A percentile compares a stretch with the other conserved stretches of the same genome.
Conservation (phyloP, 2,329 filamentous ascomycete species). For the Hortaea werneckii region DNA sequence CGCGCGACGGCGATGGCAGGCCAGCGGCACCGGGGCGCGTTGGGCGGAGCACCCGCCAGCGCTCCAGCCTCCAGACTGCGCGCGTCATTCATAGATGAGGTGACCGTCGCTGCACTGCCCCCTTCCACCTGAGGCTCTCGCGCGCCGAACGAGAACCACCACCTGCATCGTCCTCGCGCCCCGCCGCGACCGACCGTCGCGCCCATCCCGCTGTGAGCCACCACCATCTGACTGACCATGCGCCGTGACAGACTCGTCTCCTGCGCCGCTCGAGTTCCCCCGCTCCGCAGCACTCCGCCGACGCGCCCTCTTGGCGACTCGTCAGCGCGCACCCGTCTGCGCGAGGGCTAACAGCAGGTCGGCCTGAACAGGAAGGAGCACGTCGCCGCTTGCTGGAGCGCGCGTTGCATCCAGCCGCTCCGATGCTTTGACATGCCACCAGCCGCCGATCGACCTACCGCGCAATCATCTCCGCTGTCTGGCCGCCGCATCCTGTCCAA, state of each 20-base stretch:
- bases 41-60: too few species aligned
- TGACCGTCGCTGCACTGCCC: too few species aligned
- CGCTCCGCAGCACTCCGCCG: not conserved
- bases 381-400: not conserved
- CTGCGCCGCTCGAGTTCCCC: not conserved
- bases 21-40: too few species aligned
- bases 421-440: slow-evolving; percentile 6
- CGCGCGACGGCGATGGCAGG: too few species aligned
- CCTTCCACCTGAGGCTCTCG: too few species aligned
- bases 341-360: not conserved
- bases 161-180: too few species aligned
- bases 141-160: too few species aligned
- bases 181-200: too few species aligned
- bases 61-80: too few species aligned
- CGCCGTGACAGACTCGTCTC: not conserved
- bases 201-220: too few species aligned
- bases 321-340: not conserved
- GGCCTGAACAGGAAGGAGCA: not conserved
- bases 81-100: too few species aligned
- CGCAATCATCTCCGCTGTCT: slow-evolving; percentile 5
- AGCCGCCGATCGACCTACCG: slow-evolving; percentile 5
- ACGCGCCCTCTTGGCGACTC: not conserved
- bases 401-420: not conserved
- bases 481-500: slow-evolving; percentile 39
- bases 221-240: not conserved